A percentile compares a stretch with the other conserved stretches of the same genome.
phyloP scores from a whole-genome alignment of 2,329 filamentous ascomycete species.

The Pleurostoma richardsiae region DNA sequence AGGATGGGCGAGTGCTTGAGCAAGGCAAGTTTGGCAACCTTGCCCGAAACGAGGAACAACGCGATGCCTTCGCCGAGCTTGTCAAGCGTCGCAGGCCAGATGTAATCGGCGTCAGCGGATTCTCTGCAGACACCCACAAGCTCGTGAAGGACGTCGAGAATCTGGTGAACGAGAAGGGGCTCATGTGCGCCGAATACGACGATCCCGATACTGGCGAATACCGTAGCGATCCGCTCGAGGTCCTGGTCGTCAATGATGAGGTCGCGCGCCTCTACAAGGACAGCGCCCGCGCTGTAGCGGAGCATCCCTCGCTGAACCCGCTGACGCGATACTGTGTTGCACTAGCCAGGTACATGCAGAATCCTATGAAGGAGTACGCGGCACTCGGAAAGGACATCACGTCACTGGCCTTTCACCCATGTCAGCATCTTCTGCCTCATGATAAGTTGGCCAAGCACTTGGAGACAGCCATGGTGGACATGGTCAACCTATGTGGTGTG shows the following conservation, averaged over 20 bases:
- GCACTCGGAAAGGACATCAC: constrained; percentile 83
- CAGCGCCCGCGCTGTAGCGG: constrained; percentile 70
- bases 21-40: constrained; percentile 84
- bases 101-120: constrained; percentile 84
- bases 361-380: constrained; percentile 94
- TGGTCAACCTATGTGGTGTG: constrained; percentile 94
- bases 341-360: constrained; percentile 87
- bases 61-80: constrained; percentile 69
- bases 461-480: constrained; percentile 96
- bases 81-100: constrained; percentile 79
- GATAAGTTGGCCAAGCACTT: constrained; percentile 83
- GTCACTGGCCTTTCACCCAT: constrained; percentile 83
- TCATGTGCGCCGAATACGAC: constrained; percentile 77
- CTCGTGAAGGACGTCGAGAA: constrained; percentile 77
- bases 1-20: constrained; percentile 84
- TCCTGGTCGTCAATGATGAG: constrained; percentile 92
- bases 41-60: constrained; percentile 62
- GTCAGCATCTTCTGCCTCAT: constrained; percentile 81
- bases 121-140: constrained; percentile 79
- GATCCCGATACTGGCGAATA: constrained; percentile 73
- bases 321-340: constrained; percentile 86
- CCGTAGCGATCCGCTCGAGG: constrained; percentile 74
- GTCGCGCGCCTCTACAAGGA: constrained; percentile 95
- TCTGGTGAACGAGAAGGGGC: constrained; percentile 70
- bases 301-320: constrained; percentile 75